These are phyloP conservation scores for Biscutella laevigata DNA, from an alignment of 441 rosid genomes.

Conservation along the genomic window DNA sequence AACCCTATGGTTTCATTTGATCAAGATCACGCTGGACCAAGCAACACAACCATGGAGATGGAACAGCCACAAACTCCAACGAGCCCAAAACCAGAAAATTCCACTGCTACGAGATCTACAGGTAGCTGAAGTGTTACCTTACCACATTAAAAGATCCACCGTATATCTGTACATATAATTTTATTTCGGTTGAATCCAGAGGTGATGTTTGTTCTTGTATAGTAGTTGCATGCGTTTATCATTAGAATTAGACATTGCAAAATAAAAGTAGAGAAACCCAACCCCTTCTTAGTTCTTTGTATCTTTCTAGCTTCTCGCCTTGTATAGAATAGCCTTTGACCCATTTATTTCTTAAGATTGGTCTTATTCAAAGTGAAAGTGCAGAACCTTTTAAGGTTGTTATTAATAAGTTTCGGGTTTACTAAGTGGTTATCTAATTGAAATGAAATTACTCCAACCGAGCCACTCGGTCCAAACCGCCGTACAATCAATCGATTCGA, in stretches of 20 bases:
- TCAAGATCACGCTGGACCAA: constrained; percentile 36
- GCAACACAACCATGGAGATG: constrained; percentile 37
- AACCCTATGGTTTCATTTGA: constrained; percentile 43
- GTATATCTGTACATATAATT: constrained; percentile 22
- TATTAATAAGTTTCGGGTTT: background rate
- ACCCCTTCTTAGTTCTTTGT: background rate
- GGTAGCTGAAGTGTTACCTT: constrained; percentile 32
- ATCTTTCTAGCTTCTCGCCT: background rate
- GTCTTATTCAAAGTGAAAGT: background rate
- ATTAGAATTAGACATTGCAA: constrained; percentile 18
- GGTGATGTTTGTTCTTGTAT: constrained; percentile 22
- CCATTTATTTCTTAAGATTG: background rate
- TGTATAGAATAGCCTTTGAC: constrained; percentile 16
- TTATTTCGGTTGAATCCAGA: constrained; percentile 4
- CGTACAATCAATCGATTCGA: too few species aligned
- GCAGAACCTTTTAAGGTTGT: constrained; percentile 2
- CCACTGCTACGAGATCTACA: constrained; percentile 33
- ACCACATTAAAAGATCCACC: constrained; percentile 16
- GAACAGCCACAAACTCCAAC: constrained; percentile 55
- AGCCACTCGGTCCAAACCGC: too few species aligned
- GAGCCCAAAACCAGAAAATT: constrained; percentile 26
- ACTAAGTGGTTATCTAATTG: background rate
- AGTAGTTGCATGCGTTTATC: constrained; percentile 22
- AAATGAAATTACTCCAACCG: too few species aligned
- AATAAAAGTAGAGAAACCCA: constrained; percentile 21